phyloP scores from a whole-genome alignment of 2,329 filamentous ascomycete species.

The Penicillium capsulatum region DNA sequence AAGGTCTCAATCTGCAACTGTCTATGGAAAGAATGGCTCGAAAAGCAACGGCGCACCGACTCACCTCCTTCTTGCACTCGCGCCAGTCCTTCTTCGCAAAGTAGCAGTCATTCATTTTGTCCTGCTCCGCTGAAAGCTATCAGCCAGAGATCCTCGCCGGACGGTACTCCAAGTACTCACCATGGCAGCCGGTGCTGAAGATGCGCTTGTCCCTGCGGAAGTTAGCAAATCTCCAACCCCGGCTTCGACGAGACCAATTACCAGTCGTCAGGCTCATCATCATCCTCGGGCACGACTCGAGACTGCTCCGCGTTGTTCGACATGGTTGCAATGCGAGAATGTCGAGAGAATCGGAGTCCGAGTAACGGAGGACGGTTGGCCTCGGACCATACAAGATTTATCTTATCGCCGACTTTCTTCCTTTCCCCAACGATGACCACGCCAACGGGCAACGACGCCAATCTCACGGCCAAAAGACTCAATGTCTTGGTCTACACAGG shows the following conservation, averaged over 20 bases:
- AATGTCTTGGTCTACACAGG: conserved; percentile 94
- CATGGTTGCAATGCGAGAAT: conserved; percentile 42
- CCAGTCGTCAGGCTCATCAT: conserved; percentile 96
- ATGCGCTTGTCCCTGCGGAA: conserved; percentile 85
- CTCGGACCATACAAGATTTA: conserved; percentile 13
- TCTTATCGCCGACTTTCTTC: conserved; percentile 19
- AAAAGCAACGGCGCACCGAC: conserved; percentile 32
- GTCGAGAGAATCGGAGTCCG: conserved; percentile 4
- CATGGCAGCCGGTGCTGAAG: conserved; percentile 89
- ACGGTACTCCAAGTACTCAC: conserved; percentile 47
- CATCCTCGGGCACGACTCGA: conserved; percentile 48
- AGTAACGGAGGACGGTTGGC: conserved; percentile 12
- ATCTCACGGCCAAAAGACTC: conserved; percentile 64
- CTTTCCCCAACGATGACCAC: conserved; percentile 28
- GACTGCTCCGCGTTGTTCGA: conserved; percentile 53
- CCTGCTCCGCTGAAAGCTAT: conserved; percentile 67
- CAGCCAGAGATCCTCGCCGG: not conserved
- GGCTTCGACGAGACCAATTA: conserved; percentile 43
- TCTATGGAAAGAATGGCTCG: too few relatives aligned
- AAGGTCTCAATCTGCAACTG: too few relatives aligned
- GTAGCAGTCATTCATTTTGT: conserved; percentile 90
- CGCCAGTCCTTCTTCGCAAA: conserved; percentile 96
- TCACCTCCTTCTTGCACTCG: conserved; percentile 78
- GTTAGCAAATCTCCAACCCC: not conserved
- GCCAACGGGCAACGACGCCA: conserved; percentile 29